Evolutionary conservation across 495 filamentous ascomycete genomes (phyloP).

Genomic region (Collariella sp.): DNA sequence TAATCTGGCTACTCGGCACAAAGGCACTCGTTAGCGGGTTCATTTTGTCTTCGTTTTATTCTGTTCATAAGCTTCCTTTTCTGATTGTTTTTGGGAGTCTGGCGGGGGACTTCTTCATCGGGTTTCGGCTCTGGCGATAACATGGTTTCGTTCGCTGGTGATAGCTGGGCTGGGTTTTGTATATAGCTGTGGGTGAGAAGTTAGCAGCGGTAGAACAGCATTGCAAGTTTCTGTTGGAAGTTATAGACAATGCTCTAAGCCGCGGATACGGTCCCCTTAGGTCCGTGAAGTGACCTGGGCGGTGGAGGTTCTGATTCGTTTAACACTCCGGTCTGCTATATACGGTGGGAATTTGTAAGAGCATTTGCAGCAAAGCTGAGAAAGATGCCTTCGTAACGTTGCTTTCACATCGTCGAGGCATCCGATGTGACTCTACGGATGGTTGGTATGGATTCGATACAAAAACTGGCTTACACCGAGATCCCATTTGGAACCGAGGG

Average conservation of each 20-base stretch:
- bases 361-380: too few species aligned
- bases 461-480: too few species aligned
- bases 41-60: neutral
- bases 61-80: neutral
- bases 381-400: too few species aligned
- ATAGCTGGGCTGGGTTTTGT: neutral
- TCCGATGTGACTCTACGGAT: too few species aligned
- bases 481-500: too few species aligned
- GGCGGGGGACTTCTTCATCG: neutral
- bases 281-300: too few species aligned
- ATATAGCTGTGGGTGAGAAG: neutral
- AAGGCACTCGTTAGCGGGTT: neutral
- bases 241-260: neutral
- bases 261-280: too few species aligned
- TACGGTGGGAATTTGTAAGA: too few species aligned
- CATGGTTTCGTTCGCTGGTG: neutral
- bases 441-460: too few species aligned
- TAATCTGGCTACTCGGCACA: neutral
- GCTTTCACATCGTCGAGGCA: too few species aligned
- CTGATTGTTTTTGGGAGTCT: neutral
- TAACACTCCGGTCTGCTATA: too few species aligned
- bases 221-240: neutral
- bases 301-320: too few species aligned
- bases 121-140: neutral
- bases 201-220: neutral